These are phyloP conservation scores for Epithele typhae DNA, from an alignment of 768 basidiomycete species.

Conservation along the genomic window DNA sequence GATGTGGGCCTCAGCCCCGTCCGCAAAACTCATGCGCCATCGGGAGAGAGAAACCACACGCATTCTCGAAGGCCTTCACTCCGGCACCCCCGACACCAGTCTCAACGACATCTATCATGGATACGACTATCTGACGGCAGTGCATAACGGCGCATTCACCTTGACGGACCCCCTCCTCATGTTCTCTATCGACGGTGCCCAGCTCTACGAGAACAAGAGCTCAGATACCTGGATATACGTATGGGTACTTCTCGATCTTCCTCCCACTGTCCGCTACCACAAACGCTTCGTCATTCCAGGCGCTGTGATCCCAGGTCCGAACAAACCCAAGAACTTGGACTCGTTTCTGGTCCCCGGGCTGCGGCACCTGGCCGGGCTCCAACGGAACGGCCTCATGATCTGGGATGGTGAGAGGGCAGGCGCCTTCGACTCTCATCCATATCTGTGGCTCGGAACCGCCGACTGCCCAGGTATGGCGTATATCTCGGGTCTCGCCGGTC, in stretches of 20 bases:
- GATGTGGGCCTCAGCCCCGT: too few relatives aligned
- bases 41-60: too few relatives aligned
- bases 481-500: too few relatives aligned
- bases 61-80: not conserved
- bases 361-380: slow-evolving; percentile 12
- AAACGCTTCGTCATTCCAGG: slow-evolving; percentile 24
- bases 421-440: too few relatives aligned
- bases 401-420: slow-evolving; percentile 21
- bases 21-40: too few relatives aligned
- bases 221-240: slow-evolving; percentile 20
- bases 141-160: too few relatives aligned
- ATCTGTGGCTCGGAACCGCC: too few relatives aligned
- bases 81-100: too few relatives aligned
- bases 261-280: slow-evolving; percentile 24
- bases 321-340: slow-evolving; percentile 28
- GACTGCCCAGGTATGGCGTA: too few relatives aligned
- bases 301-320: slow-evolving; percentile 26
- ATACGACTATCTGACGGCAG: too few relatives aligned
- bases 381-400: slow-evolving; percentile 20
- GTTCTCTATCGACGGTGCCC: slow-evolving; percentile 19
- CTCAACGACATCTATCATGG: too few relatives aligned
- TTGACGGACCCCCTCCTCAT: not conserved
- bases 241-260: slow-evolving; percentile 17
- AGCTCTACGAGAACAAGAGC: slow-evolving; percentile 19
- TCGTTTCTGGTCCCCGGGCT: slow-evolving; percentile 28